Base-by-base conservation (phyloP, 2,329 filamentous ascomycete species). In the Penicillium sp. region DNA sequence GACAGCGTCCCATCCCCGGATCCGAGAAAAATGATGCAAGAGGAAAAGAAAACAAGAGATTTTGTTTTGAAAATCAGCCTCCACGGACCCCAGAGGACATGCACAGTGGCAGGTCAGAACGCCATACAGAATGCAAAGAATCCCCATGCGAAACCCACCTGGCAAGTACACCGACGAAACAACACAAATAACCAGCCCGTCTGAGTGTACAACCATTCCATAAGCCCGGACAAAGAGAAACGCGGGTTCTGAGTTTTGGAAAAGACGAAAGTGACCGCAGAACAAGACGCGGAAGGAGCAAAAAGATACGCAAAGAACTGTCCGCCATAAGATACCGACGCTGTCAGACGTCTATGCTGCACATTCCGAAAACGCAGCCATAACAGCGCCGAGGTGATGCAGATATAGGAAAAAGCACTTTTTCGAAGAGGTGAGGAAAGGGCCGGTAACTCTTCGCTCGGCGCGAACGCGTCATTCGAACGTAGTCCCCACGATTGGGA, bases 101-200 rank as follows among this genome's bases (percentile, higher is more conserved):
- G 65, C 64, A 20, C 37, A 58, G 61, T 63, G 67, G 67, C 64
- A 69, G 67, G 67, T 72, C 69, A 71, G 71, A 75, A 75, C 73
- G 73, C 72, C 73, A 72, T 67, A 73, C 65, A 69, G 62, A 75
- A 75, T 74, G 72, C 72, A 74, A 74, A 66, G 58, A 71, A 71
- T 62, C 62, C 67, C 65, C 52, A 31, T 54, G 52, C 50, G 49
- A 57, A 58, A 57, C 41, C 49, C 52, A 61, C 56, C 53, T 53
- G 51, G 29, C 46, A 45, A 8, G 37, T 27, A 23, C 37, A 51
- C 33, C 23, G 23, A 48, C 35, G 37, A 56, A 22, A 49, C 25
- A 22, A 9, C 48, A 29, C 46, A 48, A 31, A 46, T 29, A 49
- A 51, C 44, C 35, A 51, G 18, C 31, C 35, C 44, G 41, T 40